Evolutionary conservation across 2,329 filamentous ascomycete genomes (phyloP).

Genomic region (Fusarium secorum): DNA sequence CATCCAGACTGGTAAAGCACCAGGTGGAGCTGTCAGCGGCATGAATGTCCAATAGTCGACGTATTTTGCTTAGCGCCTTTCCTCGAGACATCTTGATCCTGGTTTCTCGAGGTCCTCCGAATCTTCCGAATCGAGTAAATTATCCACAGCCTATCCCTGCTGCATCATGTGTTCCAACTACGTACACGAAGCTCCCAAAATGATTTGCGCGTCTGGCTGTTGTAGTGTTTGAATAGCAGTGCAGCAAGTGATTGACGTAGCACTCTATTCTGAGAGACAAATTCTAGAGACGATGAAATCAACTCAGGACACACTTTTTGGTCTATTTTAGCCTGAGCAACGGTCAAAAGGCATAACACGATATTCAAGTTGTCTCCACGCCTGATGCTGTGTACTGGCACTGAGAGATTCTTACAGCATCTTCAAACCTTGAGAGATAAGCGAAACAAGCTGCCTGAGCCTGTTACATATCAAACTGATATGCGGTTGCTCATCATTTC

Average conservation of each 20-base stretch:
- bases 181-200: slow-evolving; percentile 2
- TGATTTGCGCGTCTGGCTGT: neutral
- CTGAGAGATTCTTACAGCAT: neutral
- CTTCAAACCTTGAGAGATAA: slow-evolving; percentile 11
- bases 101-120: slow-evolving; percentile 17
- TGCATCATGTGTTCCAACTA: slow-evolving; percentile 8
- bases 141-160: slow-evolving; percentile 5
- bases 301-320: neutral
- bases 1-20: slow-evolving; percentile 9
- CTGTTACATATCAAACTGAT: slow-evolving; percentile 1
- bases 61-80: slow-evolving; percentile 25
- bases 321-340: neutral
- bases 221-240: neutral
- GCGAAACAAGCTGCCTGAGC: slow-evolving; percentile 10
- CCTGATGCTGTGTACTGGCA: neutral
- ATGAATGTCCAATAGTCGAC: slow-evolving; percentile 24
- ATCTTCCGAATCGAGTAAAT: slow-evolving; percentile 27
- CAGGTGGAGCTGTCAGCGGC: slow-evolving; percentile 26
- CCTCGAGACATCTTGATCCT: slow-evolving; percentile 23
- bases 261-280: neutral
- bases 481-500: neutral
- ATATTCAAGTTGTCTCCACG: neutral
- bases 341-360: neutral
- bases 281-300: neutral
- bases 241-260: neutral